Evolutionary conservation across 345 rosid genomes (phyloP), one percentile per base, ranked within the genome.

Genomic region (Citrus cavaleriei): DNA sequence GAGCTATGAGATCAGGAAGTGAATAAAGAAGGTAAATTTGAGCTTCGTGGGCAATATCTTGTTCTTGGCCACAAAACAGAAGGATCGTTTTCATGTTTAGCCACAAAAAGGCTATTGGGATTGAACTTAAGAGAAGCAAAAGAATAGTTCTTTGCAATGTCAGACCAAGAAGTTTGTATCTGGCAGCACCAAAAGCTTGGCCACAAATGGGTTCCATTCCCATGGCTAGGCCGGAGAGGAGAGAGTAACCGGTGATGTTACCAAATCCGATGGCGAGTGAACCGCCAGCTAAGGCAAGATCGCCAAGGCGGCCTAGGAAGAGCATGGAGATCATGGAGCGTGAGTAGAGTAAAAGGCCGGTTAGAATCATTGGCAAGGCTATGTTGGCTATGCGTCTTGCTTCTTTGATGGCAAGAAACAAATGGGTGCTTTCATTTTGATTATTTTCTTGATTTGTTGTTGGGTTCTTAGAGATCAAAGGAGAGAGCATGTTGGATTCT

Each of bases 151-250:
- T 85, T 75, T 91, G 97, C 80, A 93, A 42, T 28, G 98, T 87
- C 30, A 90, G 86, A 77, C 96, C 97, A 10, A 94, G 89, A 74
- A 93, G 90, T 85, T 84, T 88, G 83, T 81, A 90, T 73, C 88
- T 86, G 83, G 88, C 74, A 72, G 98, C 97, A 73, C 97, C 98
- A 76, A 89, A 93, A 81, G 97, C 97, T 82, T 93, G 98, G 42
- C 93, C 93, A 24, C 98, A 94, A 68, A 94, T 91, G 70, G 98
- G 93, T 77, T 95, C 98, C 98, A 95, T 91, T 19, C 98, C 98
- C 80, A 90, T 83, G 77, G 98, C 90, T 32, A 95, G 91, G 77
- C 98, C 98, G 2, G 97, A 90, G 71, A 93, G 93, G 70, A 95
- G 83, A 7, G 97, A 93, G 79, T 93, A 94, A 0, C 98, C 98